A percentile compares a stretch with the other conserved stretches of the same genome.
These are phyloP conservation scores for Borealophlyctis nickersoniae DNA, from an alignment of 192 early-diverging fungal genomes.

Conservation along the genomic window DNA sequence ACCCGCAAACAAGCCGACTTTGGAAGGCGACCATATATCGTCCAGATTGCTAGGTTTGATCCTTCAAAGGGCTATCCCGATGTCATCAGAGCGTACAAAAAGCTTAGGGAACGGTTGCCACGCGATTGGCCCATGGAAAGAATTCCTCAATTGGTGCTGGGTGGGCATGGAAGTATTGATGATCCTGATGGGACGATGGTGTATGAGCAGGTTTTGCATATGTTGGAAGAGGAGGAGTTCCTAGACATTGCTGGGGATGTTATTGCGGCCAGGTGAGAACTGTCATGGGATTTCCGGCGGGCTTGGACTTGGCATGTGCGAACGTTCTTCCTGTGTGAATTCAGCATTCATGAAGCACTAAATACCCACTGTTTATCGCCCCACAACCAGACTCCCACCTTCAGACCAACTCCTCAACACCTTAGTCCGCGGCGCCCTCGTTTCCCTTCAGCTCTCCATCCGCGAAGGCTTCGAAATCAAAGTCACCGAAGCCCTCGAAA, in stretches of 20 bases:
- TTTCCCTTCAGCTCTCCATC: conserved; percentile 73
- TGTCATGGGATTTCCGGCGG: no score
- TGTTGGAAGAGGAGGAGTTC: conserved; percentile 21
- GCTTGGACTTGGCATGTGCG: no score
- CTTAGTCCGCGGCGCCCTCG: conserved; percentile 65
- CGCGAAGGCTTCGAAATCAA: conserved; percentile 86
- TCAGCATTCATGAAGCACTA: not conserved
- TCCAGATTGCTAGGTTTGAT: conserved; percentile 81
- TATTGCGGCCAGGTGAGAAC: conserved; percentile 13
- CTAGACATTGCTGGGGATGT: conserved; percentile 14
- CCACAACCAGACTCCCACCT: conserved; percentile 67
- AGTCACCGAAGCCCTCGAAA: conserved; percentile 71
- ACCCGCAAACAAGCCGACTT: conserved; percentile 46
- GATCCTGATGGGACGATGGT: conserved; percentile 69
- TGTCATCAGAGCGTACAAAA: conserved; percentile 65
- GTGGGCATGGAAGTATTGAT: conserved; percentile 77
- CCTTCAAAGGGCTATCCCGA: conserved; percentile 75
- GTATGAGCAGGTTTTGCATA: conserved; percentile 50
- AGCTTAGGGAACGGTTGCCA: conserved; percentile 57
- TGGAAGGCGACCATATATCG: conserved; percentile 66
- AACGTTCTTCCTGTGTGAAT: no score
- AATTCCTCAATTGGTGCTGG: conserved; percentile 70
- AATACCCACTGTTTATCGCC: not conserved
- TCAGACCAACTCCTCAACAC: conserved; percentile 78
- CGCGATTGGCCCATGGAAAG: conserved; percentile 28